phyloP scores from a whole-genome alignment of 768 basidiomycete species.

The Kwoniella botswanensis region DNA sequence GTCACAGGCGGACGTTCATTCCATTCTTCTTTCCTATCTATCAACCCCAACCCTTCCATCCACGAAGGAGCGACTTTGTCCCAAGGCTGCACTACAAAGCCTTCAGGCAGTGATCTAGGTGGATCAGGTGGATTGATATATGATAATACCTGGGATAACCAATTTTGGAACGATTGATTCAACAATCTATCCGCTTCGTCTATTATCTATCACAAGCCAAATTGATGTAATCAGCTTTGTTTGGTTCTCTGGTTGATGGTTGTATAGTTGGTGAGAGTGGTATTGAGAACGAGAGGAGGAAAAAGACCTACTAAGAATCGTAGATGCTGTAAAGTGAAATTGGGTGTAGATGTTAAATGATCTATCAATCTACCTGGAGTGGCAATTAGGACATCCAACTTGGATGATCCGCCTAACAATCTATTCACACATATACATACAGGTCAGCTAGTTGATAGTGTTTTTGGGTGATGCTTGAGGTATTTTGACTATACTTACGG shows the following conservation, averaged over 20 bases:
- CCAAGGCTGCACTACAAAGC: conserved; percentile 21
- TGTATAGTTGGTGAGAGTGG: neutral
- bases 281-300: neutral
- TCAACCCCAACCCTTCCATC: conserved; percentile 46
- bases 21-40: conserved; percentile 37
- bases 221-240: neutral
- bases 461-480: too few relatives aligned
- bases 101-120: conserved; percentile 15
- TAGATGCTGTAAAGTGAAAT: conserved; percentile 90
- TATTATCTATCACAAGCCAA: conserved; percentile 73
- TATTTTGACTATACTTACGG: conserved; percentile 59
- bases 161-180: conserved; percentile 94
- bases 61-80: conserved; percentile 50
- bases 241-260: neutral
- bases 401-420: conserved; percentile 82
- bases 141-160: conserved; percentile 81
- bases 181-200: conserved; percentile 98
- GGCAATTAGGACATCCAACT: conserved; percentile 90
- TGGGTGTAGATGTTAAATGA: conserved; percentile 82
- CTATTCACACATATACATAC: conserved; percentile 57
- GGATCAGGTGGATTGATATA: conserved; percentile 65
- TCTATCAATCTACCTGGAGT: conserved; percentile 96
- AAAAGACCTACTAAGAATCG: conserved; percentile 77
- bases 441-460: too few relatives aligned
- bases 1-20: conserved; percentile 24